phyloP scores from a whole-genome alignment of 2,329 filamentous ascomycete species.

The Paracoccidioides lutzii region DNA sequence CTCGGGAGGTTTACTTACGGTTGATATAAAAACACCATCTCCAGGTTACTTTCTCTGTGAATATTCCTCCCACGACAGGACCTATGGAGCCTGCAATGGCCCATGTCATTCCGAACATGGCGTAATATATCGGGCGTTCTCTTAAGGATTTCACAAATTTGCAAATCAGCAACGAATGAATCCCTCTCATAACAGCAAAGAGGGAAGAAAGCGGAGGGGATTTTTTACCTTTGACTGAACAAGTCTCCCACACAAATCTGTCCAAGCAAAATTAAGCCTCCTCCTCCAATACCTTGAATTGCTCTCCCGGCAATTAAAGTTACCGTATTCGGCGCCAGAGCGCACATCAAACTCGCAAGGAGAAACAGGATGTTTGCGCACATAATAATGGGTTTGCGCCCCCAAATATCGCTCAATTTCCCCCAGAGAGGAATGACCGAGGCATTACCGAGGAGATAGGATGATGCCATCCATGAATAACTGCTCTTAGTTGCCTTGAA shows the following conservation, averaged over 20 bases:
- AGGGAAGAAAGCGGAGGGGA: not conserved
- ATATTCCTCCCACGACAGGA: constrained; percentile 48
- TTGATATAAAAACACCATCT: constrained; percentile 52
- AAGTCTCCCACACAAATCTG: constrained; percentile 53
- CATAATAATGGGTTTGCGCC: constrained; percentile 51
- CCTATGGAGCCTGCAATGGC: constrained; percentile 47
- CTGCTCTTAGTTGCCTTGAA: constrained; percentile 22
- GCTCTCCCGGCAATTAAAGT: constrained; percentile 51
- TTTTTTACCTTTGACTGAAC: constrained; percentile 42
- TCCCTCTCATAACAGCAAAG: not conserved
- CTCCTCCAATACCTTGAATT: constrained; percentile 51
- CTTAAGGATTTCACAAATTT: constrained; percentile 14
- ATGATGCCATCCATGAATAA: constrained; percentile 28
- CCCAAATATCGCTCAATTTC: constrained; percentile 55
- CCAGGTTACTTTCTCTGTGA: constrained; percentile 48
- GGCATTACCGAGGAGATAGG: constrained; percentile 25
- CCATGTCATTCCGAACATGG: constrained; percentile 50
- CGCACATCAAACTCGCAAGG: constrained; percentile 47
- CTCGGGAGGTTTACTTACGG: constrained; percentile 18
- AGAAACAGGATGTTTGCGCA: constrained; percentile 50
- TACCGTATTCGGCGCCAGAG: constrained; percentile 42
- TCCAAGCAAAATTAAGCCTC: constrained; percentile 49
- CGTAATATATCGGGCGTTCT: constrained; percentile 49
- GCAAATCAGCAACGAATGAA: not conserved
- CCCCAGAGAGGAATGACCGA: constrained; percentile 41